These are phyloP conservation scores for Candida alai DNA, from an alignment of 805 yeast genomes.

Conservation along the genomic window DNA sequence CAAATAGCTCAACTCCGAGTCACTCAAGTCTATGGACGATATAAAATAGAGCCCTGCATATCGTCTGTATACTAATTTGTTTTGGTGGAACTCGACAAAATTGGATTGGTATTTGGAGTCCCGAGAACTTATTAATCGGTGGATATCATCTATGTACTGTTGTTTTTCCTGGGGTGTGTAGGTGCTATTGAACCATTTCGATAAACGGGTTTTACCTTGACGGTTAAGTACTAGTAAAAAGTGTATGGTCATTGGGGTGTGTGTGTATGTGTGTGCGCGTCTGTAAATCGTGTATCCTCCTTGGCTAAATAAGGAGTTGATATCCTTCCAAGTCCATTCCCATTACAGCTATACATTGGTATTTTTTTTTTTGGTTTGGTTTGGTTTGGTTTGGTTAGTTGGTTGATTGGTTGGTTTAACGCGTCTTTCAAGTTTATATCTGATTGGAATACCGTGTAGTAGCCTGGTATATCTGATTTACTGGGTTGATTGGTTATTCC, in stretches of 20 bases:
- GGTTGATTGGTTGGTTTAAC: too few relatives aligned
- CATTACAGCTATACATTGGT: too few relatives aligned
- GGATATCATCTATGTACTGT: conserved; percentile 57
- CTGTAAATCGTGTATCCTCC: too few relatives aligned
- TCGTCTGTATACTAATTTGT: conserved; percentile 76
- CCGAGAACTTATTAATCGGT: conserved; percentile 72
- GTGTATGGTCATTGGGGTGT: conserved; percentile 62
- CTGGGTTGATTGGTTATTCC: too few relatives aligned
- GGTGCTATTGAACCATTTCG: conserved; percentile 62
- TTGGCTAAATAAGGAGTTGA: too few relatives aligned
- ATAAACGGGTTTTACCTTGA: conserved; percentile 87
- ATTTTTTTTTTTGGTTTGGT: too few relatives aligned
- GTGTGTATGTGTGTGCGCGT: neutral
- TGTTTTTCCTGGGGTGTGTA: conserved; percentile 28
- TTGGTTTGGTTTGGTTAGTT: too few relatives aligned
- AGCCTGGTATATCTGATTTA: too few relatives aligned
- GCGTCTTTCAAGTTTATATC: too few relatives aligned
- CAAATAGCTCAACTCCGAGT: conserved; percentile 77
- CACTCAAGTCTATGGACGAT: conserved; percentile 73
- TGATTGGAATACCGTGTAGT: too few relatives aligned
- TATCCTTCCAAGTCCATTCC: too few relatives aligned
- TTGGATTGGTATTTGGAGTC: conserved; percentile 83
- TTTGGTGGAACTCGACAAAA: conserved; percentile 58
- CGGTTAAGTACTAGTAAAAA: conserved; percentile 81
- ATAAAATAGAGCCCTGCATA: conserved; percentile 91